Conservation (phyloP, 495 filamentous ascomycete genomes). For the Acidomyces sp. region DNA sequence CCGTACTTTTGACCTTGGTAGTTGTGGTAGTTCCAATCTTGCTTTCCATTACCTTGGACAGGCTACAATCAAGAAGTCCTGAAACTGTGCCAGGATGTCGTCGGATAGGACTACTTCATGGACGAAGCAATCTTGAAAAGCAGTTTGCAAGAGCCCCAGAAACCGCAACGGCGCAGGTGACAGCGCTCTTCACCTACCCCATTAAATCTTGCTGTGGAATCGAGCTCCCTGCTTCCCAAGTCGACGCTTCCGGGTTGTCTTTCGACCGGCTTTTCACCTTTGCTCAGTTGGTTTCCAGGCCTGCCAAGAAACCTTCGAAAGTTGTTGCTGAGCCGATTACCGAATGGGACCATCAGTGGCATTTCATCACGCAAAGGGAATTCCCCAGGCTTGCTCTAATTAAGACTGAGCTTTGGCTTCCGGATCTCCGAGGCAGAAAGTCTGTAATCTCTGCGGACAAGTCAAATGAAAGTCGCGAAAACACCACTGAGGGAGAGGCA, state of each 20-base stretch:
- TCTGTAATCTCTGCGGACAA: background rate
- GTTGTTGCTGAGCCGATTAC: constrained; percentile 21
- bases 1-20: constrained; percentile 3
- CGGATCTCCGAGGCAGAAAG: constrained; percentile 38
- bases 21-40: constrained; percentile 15
- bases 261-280: constrained; percentile 81
- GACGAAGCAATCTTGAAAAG: constrained; percentile 9
- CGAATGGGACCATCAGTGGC: constrained; percentile 48
- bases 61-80: background rate
- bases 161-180: constrained; percentile 33
- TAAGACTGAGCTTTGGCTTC: constrained; percentile 65
- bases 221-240: constrained; percentile 52
- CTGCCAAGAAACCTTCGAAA: constrained; percentile 21
- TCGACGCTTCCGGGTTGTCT: constrained; percentile 59
- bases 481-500: background rate
- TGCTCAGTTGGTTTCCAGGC: constrained; percentile 44
- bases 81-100: constrained; percentile 2
- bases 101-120: constrained; percentile 11
- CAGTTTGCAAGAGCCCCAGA: constrained; percentile 1
- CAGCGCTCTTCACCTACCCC: constrained; percentile 76
- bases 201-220: constrained; percentile 78
- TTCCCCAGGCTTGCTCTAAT: constrained; percentile 62
- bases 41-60: constrained; percentile 3
- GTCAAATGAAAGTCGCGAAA: constrained; percentile 1
- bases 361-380: constrained; percentile 66